Base-by-base conservation (phyloP, 768 basidiomycete species). In the Sarcodon aspratus region DNA sequence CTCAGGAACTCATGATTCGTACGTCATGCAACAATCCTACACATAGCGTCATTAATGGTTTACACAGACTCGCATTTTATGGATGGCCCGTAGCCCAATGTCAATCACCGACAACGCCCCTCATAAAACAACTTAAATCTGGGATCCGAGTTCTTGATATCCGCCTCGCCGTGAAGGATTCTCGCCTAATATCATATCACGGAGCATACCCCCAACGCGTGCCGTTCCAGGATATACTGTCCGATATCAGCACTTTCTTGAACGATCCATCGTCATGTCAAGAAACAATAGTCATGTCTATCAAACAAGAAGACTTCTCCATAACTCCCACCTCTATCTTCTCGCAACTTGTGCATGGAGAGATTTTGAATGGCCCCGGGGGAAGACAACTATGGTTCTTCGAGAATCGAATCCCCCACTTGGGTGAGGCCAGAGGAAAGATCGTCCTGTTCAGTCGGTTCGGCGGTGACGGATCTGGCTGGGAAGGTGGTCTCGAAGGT, bases 31-130 rank as follows among this genome's bases (percentile, higher is more conserved):
- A 18, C 38, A 4, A 33, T 34, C 7, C 18, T 15, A 31, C 18
- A 13, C 13, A 8, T 11, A 18, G 33, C 33, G 21, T 42, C 9
- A 15, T 34, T 17, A 48, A 54, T 37, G 52, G 55, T 51, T 34
- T 1, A 17, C 18, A 47, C 59, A 85, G 83, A 5, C 82, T 91
- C 80, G 82, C 89, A 8, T 79, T 89, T 53, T 83, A 90, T 55
- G 85, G 86, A 11, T 88, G 84, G 80, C 86, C 85, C 0, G 66
- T 94, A 35, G 85, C 87, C 0, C 90, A 95, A 60, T 97, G 93
- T 59, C 92, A 96, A 61, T 75, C 76, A 34, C 66, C 67, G 8
- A 59, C 64, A 4, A 82, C 77, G 0, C 76, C 81, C 0, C 75
- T 95, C 21, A 66, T 66, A 31, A 65, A 69, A 15, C 93, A 97